Evolutionary conservation across 2,329 filamentous ascomycete species (phyloP).

Genomic region (Purpureocillium takamizusanense): DNA sequence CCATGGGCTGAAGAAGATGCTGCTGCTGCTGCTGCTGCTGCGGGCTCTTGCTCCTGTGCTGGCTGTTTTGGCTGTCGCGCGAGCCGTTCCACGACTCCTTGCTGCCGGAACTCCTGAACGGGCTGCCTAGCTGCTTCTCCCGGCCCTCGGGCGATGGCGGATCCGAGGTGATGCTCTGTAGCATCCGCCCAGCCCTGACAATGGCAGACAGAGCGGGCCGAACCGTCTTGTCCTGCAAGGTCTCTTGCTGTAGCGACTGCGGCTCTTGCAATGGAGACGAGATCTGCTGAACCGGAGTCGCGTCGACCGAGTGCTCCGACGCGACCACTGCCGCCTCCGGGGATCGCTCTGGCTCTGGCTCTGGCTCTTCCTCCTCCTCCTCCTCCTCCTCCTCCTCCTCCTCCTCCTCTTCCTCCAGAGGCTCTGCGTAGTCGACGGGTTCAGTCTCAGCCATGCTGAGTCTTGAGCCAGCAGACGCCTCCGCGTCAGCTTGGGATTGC

Average conservation of each 20-base stretch:
- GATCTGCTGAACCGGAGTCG: conserved; percentile 26
- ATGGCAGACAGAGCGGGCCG: conserved; percentile 46
- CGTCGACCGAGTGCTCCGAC: conserved; percentile 13
- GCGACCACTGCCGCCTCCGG: conserved; percentile 12
- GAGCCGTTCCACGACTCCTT: conserved; percentile 23
- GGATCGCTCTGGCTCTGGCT: conserved; percentile 5
- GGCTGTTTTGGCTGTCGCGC: conserved; percentile 14
- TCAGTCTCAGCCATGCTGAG: too few relatives aligned
- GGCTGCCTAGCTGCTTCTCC: conserved; percentile 44
- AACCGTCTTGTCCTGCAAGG: conserved; percentile 15
- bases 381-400: conserved; percentile 8
- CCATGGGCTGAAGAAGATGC: background rate
- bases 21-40: too few relatives aligned
- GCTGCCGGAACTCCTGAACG: conserved; percentile 36
- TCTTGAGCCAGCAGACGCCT: background rate
- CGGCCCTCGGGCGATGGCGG: conserved; percentile 44
- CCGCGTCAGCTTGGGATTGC: background rate
- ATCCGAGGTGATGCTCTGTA: conserved; percentile 51
- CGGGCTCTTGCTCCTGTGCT: conserved; percentile 20
- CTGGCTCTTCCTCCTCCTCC: conserved; percentile 6
- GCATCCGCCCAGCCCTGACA: conserved; percentile 44
- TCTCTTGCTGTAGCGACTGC: conserved; percentile 19
- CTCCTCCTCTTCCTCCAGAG: background rate
- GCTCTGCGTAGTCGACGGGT: too few relatives aligned
- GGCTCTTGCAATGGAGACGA: conserved; percentile 27